Percentiles rank a stretch among this genome's conserved stretches.
These are phyloP conservation scores for Hymenoscyphus linearis DNA, from an alignment of 2,329 filamentous ascomycete genomes.

Conservation along the genomic window DNA sequence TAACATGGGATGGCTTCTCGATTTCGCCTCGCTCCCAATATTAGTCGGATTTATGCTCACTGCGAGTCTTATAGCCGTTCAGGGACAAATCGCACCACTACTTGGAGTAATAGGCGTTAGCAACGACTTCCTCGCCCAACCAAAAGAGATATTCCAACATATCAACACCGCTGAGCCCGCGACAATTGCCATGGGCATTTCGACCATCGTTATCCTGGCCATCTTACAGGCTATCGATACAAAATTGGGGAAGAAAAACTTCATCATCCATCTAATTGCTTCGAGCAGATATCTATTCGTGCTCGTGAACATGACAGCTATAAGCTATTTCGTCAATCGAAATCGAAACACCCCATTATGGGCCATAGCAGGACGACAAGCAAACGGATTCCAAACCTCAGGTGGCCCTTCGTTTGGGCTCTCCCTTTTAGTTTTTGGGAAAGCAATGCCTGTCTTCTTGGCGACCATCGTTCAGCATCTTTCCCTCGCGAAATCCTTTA, in stretches of 20 bases:
- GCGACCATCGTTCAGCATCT: constrained; percentile 48
- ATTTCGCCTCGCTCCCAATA: constrained; percentile 61
- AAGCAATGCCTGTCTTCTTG: constrained; percentile 43
- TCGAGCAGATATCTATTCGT: constrained; percentile 57
- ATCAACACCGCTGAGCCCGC: constrained; percentile 53
- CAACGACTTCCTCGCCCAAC: constrained; percentile 49
- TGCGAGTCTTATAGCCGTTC: constrained; percentile 59
- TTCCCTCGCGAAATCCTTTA: constrained; percentile 59
- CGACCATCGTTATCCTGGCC: constrained; percentile 45
- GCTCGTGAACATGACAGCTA: constrained; percentile 56
- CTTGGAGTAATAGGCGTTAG: constrained; percentile 39
- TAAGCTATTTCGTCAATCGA: constrained; percentile 59
- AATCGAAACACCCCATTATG: constrained; percentile 43
- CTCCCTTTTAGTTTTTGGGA: constrained; percentile 41
- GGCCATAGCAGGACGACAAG: constrained; percentile 51
- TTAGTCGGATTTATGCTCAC: constrained; percentile 62
- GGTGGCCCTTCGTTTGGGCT: constrained; percentile 37
- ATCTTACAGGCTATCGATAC: constrained; percentile 53
- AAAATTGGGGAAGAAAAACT: constrained; percentile 53
- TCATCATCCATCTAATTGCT: constrained; percentile 51
- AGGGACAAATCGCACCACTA: constrained; percentile 49
- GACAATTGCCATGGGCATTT: constrained; percentile 55
- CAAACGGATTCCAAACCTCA: constrained; percentile 46
- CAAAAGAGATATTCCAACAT: constrained; percentile 52
- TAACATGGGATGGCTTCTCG: constrained; percentile 59